Percentiles rank a stretch among this genome's conserved stretches.
These are phyloP conservation scores for Juncus effusus DNA, from an alignment of 176 grass and related monocot genomes.

Conservation along the genomic window DNA sequence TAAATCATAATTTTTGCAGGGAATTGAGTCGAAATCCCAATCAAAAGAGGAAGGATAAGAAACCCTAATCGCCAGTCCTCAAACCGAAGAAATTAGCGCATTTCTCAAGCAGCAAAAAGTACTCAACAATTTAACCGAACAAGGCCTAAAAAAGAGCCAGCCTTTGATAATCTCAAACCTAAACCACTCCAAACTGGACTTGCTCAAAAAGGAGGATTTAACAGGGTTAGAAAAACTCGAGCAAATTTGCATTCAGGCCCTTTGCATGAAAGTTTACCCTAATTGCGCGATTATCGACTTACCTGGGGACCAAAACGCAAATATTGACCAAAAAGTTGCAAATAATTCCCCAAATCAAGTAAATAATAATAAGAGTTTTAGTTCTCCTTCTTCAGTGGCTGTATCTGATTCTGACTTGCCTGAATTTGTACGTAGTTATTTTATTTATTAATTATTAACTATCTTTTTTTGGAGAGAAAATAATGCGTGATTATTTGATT, in stretches of 20 bases:
- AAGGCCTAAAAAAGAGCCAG: constrained; percentile 84
- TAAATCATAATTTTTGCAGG: too few relatives aligned
- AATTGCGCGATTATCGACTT: constrained; percentile 42
- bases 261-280: constrained; percentile 58
- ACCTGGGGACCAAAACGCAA: constrained; percentile 26
- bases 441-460: background rate
- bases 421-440: constrained; percentile 72
- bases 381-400: constrained; percentile 22
- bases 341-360: too few relatives aligned
- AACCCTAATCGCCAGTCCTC: constrained; percentile 21
- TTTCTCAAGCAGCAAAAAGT: constrained; percentile 61
- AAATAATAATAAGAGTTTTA: background rate
- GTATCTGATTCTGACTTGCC: constrained; percentile 53
- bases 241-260: constrained; percentile 75
- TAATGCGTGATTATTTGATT: too few relatives aligned
- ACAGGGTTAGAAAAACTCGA: constrained; percentile 52
- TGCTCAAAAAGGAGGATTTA: constrained; percentile 46
- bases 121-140: constrained; percentile 65
- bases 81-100: constrained; percentile 65
- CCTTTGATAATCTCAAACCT: constrained; percentile 82
- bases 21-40: constrained; percentile 50
- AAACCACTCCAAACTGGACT: constrained; percentile 53
- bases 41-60: constrained; percentile 53
- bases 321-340: constrained; percentile 20
- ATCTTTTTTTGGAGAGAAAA: background rate